These are phyloP conservation scores for Aspergillus novofumigatus DNA, from an alignment of 2,329 filamentous ascomycete species.

Conservation along the genomic window DNA sequence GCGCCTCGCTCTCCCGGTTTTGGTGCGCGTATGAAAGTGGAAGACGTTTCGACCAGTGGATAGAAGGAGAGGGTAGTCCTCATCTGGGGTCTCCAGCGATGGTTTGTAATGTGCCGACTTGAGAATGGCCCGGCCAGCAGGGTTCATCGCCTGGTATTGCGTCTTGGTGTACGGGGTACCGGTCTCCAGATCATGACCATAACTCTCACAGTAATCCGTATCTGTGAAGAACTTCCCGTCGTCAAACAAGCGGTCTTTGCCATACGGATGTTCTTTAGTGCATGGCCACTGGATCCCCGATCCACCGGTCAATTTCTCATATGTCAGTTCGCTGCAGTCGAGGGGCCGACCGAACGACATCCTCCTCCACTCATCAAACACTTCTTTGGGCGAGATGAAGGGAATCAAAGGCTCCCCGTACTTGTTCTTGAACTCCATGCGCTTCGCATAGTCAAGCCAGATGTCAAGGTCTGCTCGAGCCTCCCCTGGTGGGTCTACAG, in stretches of 20 bases:
- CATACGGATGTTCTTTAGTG: constrained; percentile 28
- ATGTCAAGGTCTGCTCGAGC: constrained; percentile 34
- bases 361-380: constrained; percentile 36
- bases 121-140: constrained; percentile 32
- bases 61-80: constrained; percentile 31
- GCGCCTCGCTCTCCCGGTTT: constrained; percentile 29
- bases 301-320: constrained; percentile 33
- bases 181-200: constrained; percentile 37
- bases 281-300: constrained; percentile 39
- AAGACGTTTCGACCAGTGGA: constrained; percentile 32
- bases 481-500: constrained; percentile 37
- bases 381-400: constrained; percentile 28
- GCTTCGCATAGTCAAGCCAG: constrained; percentile 30
- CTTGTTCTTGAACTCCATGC: constrained; percentile 36
- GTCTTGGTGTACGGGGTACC: constrained; percentile 28
- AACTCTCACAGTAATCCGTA: constrained; percentile 34
- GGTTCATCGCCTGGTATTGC: constrained; percentile 29
- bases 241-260: constrained; percentile 32
- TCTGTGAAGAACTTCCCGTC: constrained; percentile 35
- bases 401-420: constrained; percentile 29
- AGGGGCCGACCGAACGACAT: constrained; percentile 32
- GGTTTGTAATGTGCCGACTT: constrained; percentile 31
- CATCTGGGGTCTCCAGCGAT: constrained; percentile 25
- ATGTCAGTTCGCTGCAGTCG: constrained; percentile 32
- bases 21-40: constrained; percentile 38